Evolutionary conservation across 2,329 filamentous ascomycete genomes (phyloP), one percentile per base, ranked within the genome.

Genomic region (Blastomyces gilchristii): DNA sequence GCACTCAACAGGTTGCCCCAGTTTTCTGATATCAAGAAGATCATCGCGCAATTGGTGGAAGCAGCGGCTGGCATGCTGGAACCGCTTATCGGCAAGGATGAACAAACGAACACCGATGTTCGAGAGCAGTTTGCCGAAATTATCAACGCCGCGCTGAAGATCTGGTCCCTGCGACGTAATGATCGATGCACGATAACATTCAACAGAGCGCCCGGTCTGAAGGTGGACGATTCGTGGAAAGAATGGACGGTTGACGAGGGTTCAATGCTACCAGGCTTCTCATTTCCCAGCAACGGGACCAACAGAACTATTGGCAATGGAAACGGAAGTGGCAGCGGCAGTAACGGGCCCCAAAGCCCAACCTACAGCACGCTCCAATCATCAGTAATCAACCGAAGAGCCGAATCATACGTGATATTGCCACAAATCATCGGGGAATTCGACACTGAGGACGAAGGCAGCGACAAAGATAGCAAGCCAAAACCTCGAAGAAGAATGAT

Each of bases 401-500:
- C 45, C n/a, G n/a, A 62, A 47, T 58, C 59, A 9, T 64, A 50
- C 43, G 60, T 60, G 16, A 49, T 64, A 53, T 64, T 64, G 14
- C 63, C 53, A 34, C 63, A 58, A 54, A 54, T 64, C 56, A 62
- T 41, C 6, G 54, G 63, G 11, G 59, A 59, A 28, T 64, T 64
- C 53, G 63, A 64, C 31, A 5, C 16, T 3, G 25, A 37, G 16
- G 39, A 34, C 12, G 39, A 49, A n/a, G 34, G 53, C 34, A 7
- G 39, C 18, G 39, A 54, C 18, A 28, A 14, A 25, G 25, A 16
- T 16, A 16, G 14, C 22, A n/a, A 12, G 3, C 5, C 25, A 31
- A 37, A 37, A 12, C 31, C 8, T 5, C 47, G 11, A 9, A 49
- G 41, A 25, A 25, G 11, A 34, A 47, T 34, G 28, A n/a, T 62